Base-by-base conservation (phyloP, 2,329 filamentous ascomycete genomes). In the Colletotrichum lindemuthianum region DNA sequence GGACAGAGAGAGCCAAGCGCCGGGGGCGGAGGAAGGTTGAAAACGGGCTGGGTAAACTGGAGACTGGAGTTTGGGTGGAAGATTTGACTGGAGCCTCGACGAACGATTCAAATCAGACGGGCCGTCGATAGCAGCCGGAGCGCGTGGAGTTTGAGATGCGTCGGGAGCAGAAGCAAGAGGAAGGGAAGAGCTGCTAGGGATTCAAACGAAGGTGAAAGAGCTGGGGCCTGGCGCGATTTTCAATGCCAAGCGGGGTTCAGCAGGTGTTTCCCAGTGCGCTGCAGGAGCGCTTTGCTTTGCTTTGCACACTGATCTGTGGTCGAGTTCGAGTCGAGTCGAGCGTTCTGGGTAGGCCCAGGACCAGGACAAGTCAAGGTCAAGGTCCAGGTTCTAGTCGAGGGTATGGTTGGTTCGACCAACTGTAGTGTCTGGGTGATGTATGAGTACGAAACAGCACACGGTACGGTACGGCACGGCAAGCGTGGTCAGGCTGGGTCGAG, bases 241-340 rank as follows among this genome's bases (percentile, higher is more conserved):
- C 60, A 67, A 67, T 67, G 65, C 65, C 60, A 67, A 67, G 65
- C 60, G 65, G 65, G 65, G 65, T 67, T 66, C 52, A 53, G 41
- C 59, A 65, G 52, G 58, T 55, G 50, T 57, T 65, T 65, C 45
- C 45, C 50, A 56, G 61, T 65, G 61, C 61, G 52, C 59, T 65
- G 58, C 58, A 60, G 61, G 47, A 59, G 60, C 41, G 37, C 55
- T 41, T 13, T 59, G 57, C 24, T 52, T 39, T 40, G 34, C 49
- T 15, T 36, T 54, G 50, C 57, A 59, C 61, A 58, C 40, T 65
- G 58, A 52, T 65, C 61, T 24, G 24, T 24, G 24, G 24, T 24
- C 24, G 24, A 55, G n/a, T 50, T 45, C 56, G 44, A 43, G n/a
- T 32, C n/a, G 43, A 45, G 43, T n/a, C 32, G 39, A 37, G 33